phyloP scores from a whole-genome alignment of 345 rosid species.

The Physaria fendleri region DNA sequence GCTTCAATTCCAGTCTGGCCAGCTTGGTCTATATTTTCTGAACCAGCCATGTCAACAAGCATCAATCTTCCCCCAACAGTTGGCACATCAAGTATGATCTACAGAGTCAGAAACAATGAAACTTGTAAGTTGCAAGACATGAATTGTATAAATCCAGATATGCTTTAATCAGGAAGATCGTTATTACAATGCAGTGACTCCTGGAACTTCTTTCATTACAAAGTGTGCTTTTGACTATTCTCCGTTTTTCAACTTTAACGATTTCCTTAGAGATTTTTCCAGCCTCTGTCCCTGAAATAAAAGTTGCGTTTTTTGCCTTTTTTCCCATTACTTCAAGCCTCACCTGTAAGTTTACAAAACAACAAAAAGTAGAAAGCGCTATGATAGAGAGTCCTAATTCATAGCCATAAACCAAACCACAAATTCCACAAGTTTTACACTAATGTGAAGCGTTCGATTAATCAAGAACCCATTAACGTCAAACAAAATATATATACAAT shows the following conservation, averaged over 20 bases:
- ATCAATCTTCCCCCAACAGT: constrained; percentile 91
- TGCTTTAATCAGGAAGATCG: background rate
- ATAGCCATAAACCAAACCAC: background rate
- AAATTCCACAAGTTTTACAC: background rate
- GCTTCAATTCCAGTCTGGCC: constrained; percentile 93
- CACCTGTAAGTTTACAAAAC: constrained; percentile 42
- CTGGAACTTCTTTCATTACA: constrained; percentile 94
- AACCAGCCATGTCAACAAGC: constrained; percentile 99
- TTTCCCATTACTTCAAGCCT: constrained; percentile 97
- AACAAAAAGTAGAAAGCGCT: too few species aligned
- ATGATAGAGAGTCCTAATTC: too few species aligned
- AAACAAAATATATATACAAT: too few species aligned
- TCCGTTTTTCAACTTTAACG: constrained; percentile 89
- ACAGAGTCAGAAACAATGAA: constrained; percentile 1
- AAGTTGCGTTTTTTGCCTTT: constrained; percentile 88
- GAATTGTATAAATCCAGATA: background rate
- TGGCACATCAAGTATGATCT: constrained; percentile 96
- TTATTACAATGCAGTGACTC: constrained; percentile 70
- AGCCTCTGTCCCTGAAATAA: constrained; percentile 81
- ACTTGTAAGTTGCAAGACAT: background rate
- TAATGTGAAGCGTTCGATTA: background rate
- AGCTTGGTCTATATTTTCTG: constrained; percentile 96
- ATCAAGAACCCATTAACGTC: background rate
- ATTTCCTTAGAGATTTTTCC: constrained; percentile 85
- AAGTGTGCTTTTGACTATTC: constrained; percentile 86